A percentile compares a stretch with the other conserved stretches of the same genome.
Evolutionary conservation across 2,329 filamentous ascomycete genomes (phyloP).

Genomic region (Septoria linicola): DNA sequence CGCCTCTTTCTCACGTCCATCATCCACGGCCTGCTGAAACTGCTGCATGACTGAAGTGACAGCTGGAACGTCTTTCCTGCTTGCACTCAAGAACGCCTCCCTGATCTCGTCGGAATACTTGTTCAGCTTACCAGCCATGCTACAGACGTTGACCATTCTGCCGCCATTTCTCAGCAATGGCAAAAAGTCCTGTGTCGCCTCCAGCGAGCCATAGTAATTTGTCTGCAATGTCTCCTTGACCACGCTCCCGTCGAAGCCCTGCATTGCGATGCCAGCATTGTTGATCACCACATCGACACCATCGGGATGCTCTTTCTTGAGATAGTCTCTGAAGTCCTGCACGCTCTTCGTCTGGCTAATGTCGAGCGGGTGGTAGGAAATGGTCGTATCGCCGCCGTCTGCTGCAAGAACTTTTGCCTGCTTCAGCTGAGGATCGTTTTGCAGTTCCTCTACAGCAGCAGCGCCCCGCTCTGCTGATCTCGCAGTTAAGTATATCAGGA

Average conservation of each 20-base stretch:
- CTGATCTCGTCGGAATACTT: slow-evolving; percentile 49
- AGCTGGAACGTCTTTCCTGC: slow-evolving; percentile 37
- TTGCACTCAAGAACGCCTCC: slow-evolving; percentile 43
- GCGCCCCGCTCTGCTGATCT: slow-evolving; percentile 51
- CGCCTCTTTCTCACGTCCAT: slow-evolving; percentile 46
- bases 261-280: slow-evolving; percentile 47
- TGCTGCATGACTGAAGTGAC: slow-evolving; percentile 51
- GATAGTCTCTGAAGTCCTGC: slow-evolving; percentile 42
- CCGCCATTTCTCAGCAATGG: slow-evolving; percentile 48
- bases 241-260: slow-evolving; percentile 46
- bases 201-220: slow-evolving; percentile 56
- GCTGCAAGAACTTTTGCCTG: slow-evolving; percentile 47
- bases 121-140: slow-evolving; percentile 46
- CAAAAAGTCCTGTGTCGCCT: slow-evolving; percentile 47
- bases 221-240: slow-evolving; percentile 51
- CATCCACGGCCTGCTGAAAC: slow-evolving; percentile 49
- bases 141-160: slow-evolving; percentile 53
- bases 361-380: slow-evolving; percentile 51
- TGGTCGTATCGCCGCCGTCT: slow-evolving; percentile 47
- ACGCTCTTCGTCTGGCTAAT: slow-evolving; percentile 50
- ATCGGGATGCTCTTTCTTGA: slow-evolving; percentile 48
- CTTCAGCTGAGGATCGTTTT: slow-evolving; percentile 47
- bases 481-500: slow-evolving; percentile 56
- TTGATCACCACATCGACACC: slow-evolving; percentile 56
- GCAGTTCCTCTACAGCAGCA: slow-evolving; percentile 47